These are phyloP conservation scores for Pachysandra terminalis DNA, from an alignment of 164 flowering plant species.

Conservation along the genomic window DNA sequence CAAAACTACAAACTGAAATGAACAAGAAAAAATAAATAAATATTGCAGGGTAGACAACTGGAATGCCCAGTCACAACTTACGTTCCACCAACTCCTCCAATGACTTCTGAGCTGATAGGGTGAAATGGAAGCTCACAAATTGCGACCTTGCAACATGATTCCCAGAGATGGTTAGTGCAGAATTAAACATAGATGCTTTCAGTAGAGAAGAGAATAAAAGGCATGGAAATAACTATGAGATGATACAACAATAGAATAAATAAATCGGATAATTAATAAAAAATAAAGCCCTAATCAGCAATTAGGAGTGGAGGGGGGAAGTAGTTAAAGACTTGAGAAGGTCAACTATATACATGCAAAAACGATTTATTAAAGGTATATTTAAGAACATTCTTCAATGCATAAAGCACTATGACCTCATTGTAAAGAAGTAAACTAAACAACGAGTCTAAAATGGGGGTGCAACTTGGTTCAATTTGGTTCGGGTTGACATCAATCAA, in stretches of 20 bases:
- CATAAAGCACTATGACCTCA: too few species aligned
- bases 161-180: background rate
- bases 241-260: background rate
- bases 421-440: too few species aligned
- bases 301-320: too few species aligned
- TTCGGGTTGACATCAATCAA: too few species aligned
- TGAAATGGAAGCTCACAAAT: constrained; percentile 97
- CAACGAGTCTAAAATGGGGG: too few species aligned
- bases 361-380: too few species aligned
- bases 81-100: constrained; percentile 99
- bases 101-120: constrained; percentile 87
- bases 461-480: too few species aligned
- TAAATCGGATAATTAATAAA: background rate
- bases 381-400: too few species aligned
- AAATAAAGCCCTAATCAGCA: too few species aligned
- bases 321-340: too few species aligned
- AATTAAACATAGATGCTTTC: background rate
- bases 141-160: constrained; percentile 57
- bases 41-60: background rate
- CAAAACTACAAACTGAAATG: background rate
- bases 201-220: background rate
- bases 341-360: too few species aligned
- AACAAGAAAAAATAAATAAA: background rate
- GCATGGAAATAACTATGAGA: background rate
- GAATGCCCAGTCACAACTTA: constrained; percentile 36